Evolutionary conservation across 2,329 filamentous ascomycete species (phyloP), one percentile per base, ranked within the genome.

Genomic region (Scedosporium aurantiacum): DNA sequence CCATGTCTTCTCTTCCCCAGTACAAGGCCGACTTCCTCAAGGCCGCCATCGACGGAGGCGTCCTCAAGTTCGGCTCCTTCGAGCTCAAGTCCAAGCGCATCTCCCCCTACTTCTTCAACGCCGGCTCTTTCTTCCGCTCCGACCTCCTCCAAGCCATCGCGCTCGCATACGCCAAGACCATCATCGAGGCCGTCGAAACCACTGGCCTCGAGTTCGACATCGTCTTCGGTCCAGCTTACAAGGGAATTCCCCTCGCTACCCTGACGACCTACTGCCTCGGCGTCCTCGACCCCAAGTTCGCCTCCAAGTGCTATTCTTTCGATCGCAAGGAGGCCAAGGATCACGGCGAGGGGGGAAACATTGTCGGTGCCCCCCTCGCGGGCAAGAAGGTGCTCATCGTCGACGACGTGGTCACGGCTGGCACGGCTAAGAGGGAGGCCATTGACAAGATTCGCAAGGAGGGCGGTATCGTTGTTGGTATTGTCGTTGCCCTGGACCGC

Each of bases 51-150:
- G 74, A 78, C 23, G 85, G 86, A 68, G 82, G 82, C 65, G 86
- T 90, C 68, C 83, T 94, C 67, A 89, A 86, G 70, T 94, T 94
- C 73, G 90, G 90, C 73, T 85, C 82, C 71, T 94, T 90, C 77
- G 89, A 88, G 68, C 85, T 99, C 71, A 99, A 99, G 78, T 97
- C 92, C 60, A 90, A 90, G 75, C 90, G 93, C 70, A 81, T 80
- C 68, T 96, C 91, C 12, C 94, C 94, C 50, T 97, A 97, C 82
- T 97, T 97, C 81, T 96, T 97, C 85, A 97, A 96, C 75, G 91
- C 92, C 56, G 91, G 92, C 63, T 85, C 90, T 69, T 95, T 97
- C 76, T 91, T 94, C 80, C 87, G 86, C 60, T 88, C 88, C 23
- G 82, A 86, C 64, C 83, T 96, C 32, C 84, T 95, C 65, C 83